Conservation (phyloP, 2,329 filamentous ascomycete species). For the Calonectria multiphialidica region DNA sequence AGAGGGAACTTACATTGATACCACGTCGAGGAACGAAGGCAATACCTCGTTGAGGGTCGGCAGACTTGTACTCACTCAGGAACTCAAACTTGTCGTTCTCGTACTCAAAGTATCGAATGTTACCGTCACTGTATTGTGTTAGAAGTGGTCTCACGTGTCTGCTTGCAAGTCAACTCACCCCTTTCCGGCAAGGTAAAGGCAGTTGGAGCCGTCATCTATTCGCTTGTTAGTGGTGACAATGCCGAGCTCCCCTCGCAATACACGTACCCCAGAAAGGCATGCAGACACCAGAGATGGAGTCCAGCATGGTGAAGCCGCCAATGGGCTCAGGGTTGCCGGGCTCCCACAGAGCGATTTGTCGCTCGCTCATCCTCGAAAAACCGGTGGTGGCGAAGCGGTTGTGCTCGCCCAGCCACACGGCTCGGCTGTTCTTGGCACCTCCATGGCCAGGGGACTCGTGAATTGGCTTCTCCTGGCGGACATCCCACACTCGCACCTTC, state of each 20-base stretch:
- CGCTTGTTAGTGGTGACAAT: conserved; percentile 36
- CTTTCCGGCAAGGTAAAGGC: conserved; percentile 96
- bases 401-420: conserved; percentile 97
- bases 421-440: conserved; percentile 97
- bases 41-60: conserved; percentile 92
- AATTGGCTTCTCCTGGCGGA: conserved; percentile 88
- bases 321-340: conserved; percentile 87
- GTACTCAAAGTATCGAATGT: conserved; percentile 99
- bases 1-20: conserved; percentile 75
- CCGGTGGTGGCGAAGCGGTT: conserved; percentile 96
- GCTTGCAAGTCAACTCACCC: conserved; percentile 72
- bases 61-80: conserved; percentile 96
- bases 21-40: conserved; percentile 96
- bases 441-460: conserved; percentile 88
- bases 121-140: conserved; percentile 80
- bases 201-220: conserved; percentile 88
- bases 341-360: conserved; percentile 96
- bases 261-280: conserved; percentile 95
- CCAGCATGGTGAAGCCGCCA: conserved; percentile 89
- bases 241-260: background rate
- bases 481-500: conserved; percentile 98
- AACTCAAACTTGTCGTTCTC: conserved; percentile 99
- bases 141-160: background rate
- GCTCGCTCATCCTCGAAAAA: conserved; percentile 98
- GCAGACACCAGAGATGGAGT: conserved; percentile 97